Evolutionary conservation across 2,329 filamentous ascomycete genomes (phyloP).

Genomic region (Elsinoe fawcettii): DNA sequence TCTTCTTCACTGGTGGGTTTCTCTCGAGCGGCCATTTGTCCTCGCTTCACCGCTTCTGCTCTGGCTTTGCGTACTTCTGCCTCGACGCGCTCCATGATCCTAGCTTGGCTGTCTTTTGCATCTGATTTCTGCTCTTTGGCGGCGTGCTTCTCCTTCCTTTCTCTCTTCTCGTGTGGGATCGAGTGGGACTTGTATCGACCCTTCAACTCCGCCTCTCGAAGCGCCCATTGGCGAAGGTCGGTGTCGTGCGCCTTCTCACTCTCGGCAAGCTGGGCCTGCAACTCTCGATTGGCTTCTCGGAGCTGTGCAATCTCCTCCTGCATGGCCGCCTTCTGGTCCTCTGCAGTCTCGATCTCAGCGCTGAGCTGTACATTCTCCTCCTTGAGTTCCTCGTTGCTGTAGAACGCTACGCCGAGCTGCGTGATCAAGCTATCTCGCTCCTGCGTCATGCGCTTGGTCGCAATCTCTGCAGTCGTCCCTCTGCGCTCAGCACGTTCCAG

Average conservation of each 20-base stretch:
- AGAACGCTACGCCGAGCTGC: constrained; percentile 54
- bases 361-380: constrained; percentile 51
- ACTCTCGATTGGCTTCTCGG: constrained; percentile 33
- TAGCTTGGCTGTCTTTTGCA: constrained; percentile 19
- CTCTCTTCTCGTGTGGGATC: neutral
- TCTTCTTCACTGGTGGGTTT: constrained; percentile 17
- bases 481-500: constrained; percentile 57
- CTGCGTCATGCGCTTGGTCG: constrained; percentile 53
- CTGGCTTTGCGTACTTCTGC: constrained; percentile 25
- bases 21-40: neutral
- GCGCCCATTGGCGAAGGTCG: constrained; percentile 20
- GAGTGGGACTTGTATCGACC: constrained; percentile 11
- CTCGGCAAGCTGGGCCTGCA: constrained; percentile 33
- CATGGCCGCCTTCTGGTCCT: constrained; percentile 57
- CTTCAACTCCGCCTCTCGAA: constrained; percentile 17
- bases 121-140: neutral
- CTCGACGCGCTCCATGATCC: constrained; percentile 23
- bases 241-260: constrained; percentile 45
- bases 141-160: neutral
- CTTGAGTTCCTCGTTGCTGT: constrained; percentile 54
- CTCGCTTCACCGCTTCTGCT: constrained; percentile 17
- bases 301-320: constrained; percentile 56
- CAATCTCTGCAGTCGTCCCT: constrained; percentile 54
- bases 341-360: constrained; percentile 87
- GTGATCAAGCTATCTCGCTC: constrained; percentile 60